phyloP scores from a whole-genome alignment of 1,284 basidiomycete species.

The Tylopilus sp. region DNA sequence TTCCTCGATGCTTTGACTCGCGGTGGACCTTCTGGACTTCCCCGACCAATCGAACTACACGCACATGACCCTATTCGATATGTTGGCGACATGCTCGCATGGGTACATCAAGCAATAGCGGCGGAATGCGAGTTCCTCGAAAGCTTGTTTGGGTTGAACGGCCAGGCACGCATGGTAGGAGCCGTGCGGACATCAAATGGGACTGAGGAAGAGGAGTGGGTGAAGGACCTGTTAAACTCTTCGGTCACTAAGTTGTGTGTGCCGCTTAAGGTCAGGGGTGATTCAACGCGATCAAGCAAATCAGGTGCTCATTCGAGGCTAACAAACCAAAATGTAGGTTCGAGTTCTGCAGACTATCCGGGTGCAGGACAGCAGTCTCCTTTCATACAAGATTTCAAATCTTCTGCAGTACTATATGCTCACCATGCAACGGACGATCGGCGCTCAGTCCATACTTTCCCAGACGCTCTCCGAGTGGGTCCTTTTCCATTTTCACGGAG shows the following conservation, averaged over 20 bases:
- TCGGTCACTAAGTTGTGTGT: slow-evolving; percentile 88
- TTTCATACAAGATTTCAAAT: slow-evolving; percentile 92
- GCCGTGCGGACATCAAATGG: slow-evolving; percentile 67
- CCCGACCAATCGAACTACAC: slow-evolving; percentile 96
- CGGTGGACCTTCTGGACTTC: slow-evolving; percentile 89
- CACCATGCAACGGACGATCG: slow-evolving; percentile 94
- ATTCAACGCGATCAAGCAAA: no score
- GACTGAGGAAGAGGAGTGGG: slow-evolving; percentile 82
- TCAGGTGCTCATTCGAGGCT: background rate
- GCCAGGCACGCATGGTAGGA: slow-evolving; percentile 75
- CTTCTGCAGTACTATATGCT: slow-evolving; percentile 94
- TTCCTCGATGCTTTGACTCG: slow-evolving; percentile 93
- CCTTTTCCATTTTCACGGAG: background rate
- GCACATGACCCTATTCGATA: slow-evolving; percentile 98
- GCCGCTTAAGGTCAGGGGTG: slow-evolving; percentile 80
- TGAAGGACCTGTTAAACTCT: slow-evolving; percentile 86
- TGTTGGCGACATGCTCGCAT: slow-evolving; percentile 98
- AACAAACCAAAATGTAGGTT: slow-evolving; percentile 56
- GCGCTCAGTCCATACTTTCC: slow-evolving; percentile 82
- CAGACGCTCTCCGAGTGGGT: slow-evolving; percentile 85
- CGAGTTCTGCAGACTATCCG: slow-evolving; percentile 94
- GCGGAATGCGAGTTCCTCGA: slow-evolving; percentile 95
- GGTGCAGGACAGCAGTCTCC: slow-evolving; percentile 93
- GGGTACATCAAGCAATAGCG: slow-evolving; percentile 97
- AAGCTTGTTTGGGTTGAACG: slow-evolving; percentile 78